Evolutionary conservation across 2,329 filamentous ascomycete genomes (phyloP).

Genomic region (Fusarium albidum): DNA sequence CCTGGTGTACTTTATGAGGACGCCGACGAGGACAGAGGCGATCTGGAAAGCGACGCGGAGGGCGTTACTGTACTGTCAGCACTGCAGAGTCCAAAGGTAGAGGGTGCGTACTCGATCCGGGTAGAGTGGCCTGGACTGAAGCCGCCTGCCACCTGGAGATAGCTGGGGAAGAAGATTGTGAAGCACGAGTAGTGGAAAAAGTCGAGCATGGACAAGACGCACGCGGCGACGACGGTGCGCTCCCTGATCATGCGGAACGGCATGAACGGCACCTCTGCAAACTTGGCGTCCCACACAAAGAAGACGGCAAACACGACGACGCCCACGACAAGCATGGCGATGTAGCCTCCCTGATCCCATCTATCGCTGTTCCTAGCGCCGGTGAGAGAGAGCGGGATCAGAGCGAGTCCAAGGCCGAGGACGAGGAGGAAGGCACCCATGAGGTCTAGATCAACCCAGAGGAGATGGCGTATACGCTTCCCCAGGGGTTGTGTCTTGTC

Average conservation of each 20-base stretch:
- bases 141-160: slow-evolving; percentile 49
- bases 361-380: slow-evolving; percentile 43
- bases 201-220: slow-evolving; percentile 47
- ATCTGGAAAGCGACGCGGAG: slow-evolving; percentile 49
- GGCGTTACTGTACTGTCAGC: slow-evolving; percentile 33
- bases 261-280: slow-evolving; percentile 48
- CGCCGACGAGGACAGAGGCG: slow-evolving; percentile 44
- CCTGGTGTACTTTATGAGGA: slow-evolving; percentile 48
- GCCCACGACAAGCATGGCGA: slow-evolving; percentile 46
- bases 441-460: slow-evolving; percentile 46
- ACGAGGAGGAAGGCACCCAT: slow-evolving; percentile 45
- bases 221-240: slow-evolving; percentile 50
- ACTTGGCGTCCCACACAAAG: slow-evolving; percentile 48
- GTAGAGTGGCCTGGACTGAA: slow-evolving; percentile 47
- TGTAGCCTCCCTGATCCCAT: slow-evolving; percentile 45
- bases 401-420: slow-evolving; percentile 44
- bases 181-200: slow-evolving; percentile 50
- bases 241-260: slow-evolving; percentile 50
- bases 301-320: slow-evolving; percentile 38
- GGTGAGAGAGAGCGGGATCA: slow-evolving; percentile 49
- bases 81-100: rapidly evolving
- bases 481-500: slow-evolving; percentile 26
- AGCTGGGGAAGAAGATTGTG: slow-evolving; percentile 51
- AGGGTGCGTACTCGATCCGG: slow-evolving; percentile 48
- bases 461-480: slow-evolving; percentile 31